Evolutionary conservation across 257 asterid species (phyloP).

Genomic region (Solanum pinnatisectum): DNA sequence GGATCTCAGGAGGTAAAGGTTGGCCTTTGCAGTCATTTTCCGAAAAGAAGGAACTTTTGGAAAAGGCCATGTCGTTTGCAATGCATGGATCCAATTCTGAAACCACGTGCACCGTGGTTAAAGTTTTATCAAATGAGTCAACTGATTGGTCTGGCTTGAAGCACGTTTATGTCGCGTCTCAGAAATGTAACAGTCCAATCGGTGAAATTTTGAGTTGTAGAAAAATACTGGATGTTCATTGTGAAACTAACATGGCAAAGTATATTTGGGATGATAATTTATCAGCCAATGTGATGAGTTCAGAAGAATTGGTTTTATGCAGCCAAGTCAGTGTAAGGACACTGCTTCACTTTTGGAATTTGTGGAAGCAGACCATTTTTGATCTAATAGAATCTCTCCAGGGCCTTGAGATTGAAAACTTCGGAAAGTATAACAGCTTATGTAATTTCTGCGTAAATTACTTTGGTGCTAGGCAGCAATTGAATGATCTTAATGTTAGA

Average conservation of each 20-base stretch:
- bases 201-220: conserved; percentile 27
- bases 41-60: conserved; percentile 18
- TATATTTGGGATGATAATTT: conserved; percentile 24
- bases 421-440: neutral
- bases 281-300: conserved; percentile 2
- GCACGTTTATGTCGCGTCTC: conserved; percentile 12
- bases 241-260: conserved; percentile 4
- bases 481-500: neutral
- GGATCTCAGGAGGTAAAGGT: conserved; percentile 30
- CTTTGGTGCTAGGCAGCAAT: conserved; percentile 40
- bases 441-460: conserved; percentile 28
- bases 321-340: conserved; percentile 27
- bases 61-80: conserved; percentile 22
- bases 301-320: conserved; percentile 12
- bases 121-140: conserved; percentile 16
- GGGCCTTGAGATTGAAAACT: conserved; percentile 7
- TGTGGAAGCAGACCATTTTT: conserved; percentile 17
- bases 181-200: neutral
- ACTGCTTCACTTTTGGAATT: conserved; percentile 33
- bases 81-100: conserved; percentile 19
- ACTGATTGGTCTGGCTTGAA: conserved; percentile 20
- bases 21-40: conserved; percentile 48
- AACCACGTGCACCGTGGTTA: conserved; percentile 18
- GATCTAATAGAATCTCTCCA: conserved; percentile 23
- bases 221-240: conserved; percentile 37